A percentile compares a stretch with the other conserved stretches of the same genome.
phyloP scores from a whole-genome alignment of 305 asterid species.

The Fraxinus paxiana region DNA sequence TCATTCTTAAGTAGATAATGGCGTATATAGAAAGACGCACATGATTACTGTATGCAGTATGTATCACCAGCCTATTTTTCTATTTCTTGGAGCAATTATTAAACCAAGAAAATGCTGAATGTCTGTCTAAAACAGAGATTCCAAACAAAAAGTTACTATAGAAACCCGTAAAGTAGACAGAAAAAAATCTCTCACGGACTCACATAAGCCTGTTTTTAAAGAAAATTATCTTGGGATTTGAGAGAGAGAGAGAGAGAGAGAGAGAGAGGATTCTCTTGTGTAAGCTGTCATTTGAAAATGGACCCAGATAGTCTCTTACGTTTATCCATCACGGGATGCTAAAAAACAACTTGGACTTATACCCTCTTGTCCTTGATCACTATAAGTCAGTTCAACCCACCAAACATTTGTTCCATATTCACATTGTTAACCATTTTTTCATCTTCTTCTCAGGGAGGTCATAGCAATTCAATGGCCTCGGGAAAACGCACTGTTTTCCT shows the following conservation, averaged over 20 bases:
- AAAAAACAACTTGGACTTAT: slow-evolving; percentile 36
- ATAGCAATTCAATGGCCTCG: slow-evolving; percentile 43
- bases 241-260: slow-evolving; percentile 2
- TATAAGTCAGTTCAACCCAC: slow-evolving; percentile 3
- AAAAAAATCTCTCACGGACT: slow-evolving; percentile 31
- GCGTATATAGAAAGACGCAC: background rate
- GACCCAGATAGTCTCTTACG: slow-evolving; percentile 28
- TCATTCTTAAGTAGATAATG: background rate
- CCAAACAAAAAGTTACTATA: slow-evolving; percentile 21
- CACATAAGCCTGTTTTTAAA: slow-evolving; percentile 15
- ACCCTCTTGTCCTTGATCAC: background rate
- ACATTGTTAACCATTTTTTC: background rate
- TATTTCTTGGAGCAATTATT: slow-evolving; percentile 1
- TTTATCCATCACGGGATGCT: slow-evolving; percentile 71
- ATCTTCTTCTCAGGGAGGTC: slow-evolving; percentile 25
- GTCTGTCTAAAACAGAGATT: slow-evolving; percentile 25
- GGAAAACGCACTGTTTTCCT: slow-evolving; percentile 29
- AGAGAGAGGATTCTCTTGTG: slow-evolving; percentile 29
- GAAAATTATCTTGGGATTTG: background rate
- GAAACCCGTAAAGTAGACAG: slow-evolving; percentile 20
- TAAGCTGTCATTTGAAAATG: slow-evolving; percentile 16
- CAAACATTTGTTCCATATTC: background rate
- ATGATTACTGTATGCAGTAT: slow-evolving; percentile 17
- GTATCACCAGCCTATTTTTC: slow-evolving; percentile 19
- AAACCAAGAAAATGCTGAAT: slow-evolving; percentile 16